Percentiles rank a stretch among this genome's conserved stretches.
phyloP scores from a whole-genome alignment of 257 asterid genomes.

The Solanum dulcamara region DNA sequence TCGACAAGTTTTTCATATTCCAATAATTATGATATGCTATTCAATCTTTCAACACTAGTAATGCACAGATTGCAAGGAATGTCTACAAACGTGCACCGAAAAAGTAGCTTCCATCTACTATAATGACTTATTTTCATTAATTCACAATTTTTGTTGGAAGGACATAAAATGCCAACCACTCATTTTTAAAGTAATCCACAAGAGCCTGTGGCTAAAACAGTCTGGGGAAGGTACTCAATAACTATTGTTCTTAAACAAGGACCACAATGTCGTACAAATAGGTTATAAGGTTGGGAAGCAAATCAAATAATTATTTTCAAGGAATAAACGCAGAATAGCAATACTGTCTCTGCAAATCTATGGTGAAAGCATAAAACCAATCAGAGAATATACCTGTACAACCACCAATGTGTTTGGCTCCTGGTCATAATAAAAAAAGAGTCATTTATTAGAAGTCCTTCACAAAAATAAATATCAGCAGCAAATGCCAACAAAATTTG shows the following conservation, averaged over 20 bases:
- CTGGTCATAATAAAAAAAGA: constrained; percentile 24
- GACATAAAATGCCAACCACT: background rate
- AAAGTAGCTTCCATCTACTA: background rate
- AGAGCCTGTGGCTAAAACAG: background rate
- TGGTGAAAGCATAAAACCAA: background rate
- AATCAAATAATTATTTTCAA: background rate
- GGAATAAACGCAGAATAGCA: background rate
- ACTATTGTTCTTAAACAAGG: background rate
- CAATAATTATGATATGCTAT: background rate
- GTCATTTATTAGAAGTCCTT: constrained; percentile 1
- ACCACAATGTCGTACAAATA: background rate
- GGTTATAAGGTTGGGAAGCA: background rate
- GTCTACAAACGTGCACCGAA: background rate
- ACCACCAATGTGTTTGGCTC: constrained; percentile 86
- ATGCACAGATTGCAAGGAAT: background rate
- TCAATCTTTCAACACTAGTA: background rate
- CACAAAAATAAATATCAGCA: background rate
- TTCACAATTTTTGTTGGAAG: background rate
- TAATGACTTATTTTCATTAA: background rate
- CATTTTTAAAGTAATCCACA: background rate
- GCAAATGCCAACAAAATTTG: background rate
- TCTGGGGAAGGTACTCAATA: background rate
- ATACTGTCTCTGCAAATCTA: background rate
- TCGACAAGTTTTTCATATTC: background rate
- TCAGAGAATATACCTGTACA: constrained; percentile 53